Evolutionary conservation across 2,329 filamentous ascomycete genomes (phyloP), one percentile per base, ranked within the genome.

Genomic region (Fusarium annulatum): DNA sequence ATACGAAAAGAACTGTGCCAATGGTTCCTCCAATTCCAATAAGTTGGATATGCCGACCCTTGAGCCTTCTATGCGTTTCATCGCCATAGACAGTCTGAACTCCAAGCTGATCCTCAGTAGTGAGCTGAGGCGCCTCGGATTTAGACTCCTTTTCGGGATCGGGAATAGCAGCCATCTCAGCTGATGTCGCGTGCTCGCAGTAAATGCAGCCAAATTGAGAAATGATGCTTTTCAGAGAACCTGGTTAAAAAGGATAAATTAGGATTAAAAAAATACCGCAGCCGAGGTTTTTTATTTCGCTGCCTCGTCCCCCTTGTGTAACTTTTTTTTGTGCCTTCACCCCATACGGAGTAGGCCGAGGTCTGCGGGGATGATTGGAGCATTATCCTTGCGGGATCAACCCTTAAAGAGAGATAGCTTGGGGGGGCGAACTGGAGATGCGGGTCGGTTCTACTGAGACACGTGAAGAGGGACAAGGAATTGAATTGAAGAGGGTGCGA

Each of bases 11-110:
- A 21, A 87, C 88, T 3, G 89, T 92, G 23, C 90, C 90, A 69
- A 92, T 91, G 11, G 89, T 91, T 1, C 89, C 90, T 43, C 90
- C 90, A 64, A 92, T 91, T 38, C 87, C 89, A 76, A 89, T 89
- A 38, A 90, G 81, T 76, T 90, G 88, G 51, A 90, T 89, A 72
- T 90, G 88, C 3, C 88, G 85, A 28, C 86, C 81, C 78, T 89
- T 89, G 69, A 90, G 85, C 65, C 80, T 85, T 52, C 88, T 85
- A 57, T 89, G 86, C 2, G 87, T 89, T 10, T 66, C 43, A 55
- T 78, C 76, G 0, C 64, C 62, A 52, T 49, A 68, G 14, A 63
- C 42, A 63, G 39, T 68, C 36, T n/a, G 42, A 8, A 49, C 33
- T 18, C 30, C 64, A 14, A 68, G 53, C n/a, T 63, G 39, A 2